Base-by-base conservation (phyloP, 2,329 filamentous ascomycete species). In the Fusarium decemcellulare region DNA sequence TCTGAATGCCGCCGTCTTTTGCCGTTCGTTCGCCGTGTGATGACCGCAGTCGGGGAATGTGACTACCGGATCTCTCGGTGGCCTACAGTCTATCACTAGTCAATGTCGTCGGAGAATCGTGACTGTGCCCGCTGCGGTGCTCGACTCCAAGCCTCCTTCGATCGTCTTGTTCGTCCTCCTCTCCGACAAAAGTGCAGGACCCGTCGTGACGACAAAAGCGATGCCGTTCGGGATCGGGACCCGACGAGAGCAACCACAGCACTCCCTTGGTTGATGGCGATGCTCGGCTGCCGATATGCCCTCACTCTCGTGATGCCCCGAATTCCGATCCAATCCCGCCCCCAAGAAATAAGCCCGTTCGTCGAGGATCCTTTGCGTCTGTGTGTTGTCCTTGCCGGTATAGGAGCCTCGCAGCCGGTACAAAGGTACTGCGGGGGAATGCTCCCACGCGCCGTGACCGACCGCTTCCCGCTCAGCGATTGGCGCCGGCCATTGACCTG, bases 371-470 rank as follows among this genome's bases (percentile, higher is more conserved):
- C 23, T 50, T 55, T 51, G 61, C 61, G 65, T 63, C 58, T 63
- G 59, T 43, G 42, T 61, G 53, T 46, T 65, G 63, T 61, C 59
- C 51, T 59, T 65, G 70, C 62, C 70, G 67, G 63, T 73, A 54
- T 68, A 68, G 72, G 66, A 73, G 65, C 61, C 66, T 73, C 65
- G 70, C 69, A 71, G 74, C 72, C 72, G 74, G 72, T 79, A 72
- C 83, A 79, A 52, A 71, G 84, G 83, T 84, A 84, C 84, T 87
- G 86, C 86, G 86, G 86, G 86, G 86, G 85, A 86, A 85, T 84
- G 79, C 80, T 86, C 85, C 85, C 86, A 84, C 84, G 83, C 85
- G 86, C 84, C 86, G 85, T 84, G 84, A 85, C 85, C 83, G 83
- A 84, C 84, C 83, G 83, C 67, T 80, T 80, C 76, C 79, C 81